These are phyloP conservation scores for Corynespora cassiicola DNA, from an alignment of 2,329 filamentous ascomycete species.

Conservation along the genomic window DNA sequence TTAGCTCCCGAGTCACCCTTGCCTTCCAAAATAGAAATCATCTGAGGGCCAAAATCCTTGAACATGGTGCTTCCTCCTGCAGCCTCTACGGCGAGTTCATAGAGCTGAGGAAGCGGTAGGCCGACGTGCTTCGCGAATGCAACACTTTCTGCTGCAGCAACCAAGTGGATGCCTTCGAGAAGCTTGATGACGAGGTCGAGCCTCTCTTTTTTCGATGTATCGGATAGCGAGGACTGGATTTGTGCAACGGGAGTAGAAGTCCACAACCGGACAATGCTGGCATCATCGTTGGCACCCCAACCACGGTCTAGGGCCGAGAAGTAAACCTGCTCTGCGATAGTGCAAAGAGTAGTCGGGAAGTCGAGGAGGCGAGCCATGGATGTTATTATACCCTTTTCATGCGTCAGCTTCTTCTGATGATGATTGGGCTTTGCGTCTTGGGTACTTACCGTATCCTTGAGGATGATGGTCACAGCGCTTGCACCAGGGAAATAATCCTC, in stretches of 20 bases:
- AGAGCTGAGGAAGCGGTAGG: slow-evolving; percentile 44
- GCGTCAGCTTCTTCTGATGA: slow-evolving; percentile 9
- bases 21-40: slow-evolving; percentile 41
- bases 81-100: slow-evolving; percentile 43
- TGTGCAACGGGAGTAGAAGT: slow-evolving; percentile 45
- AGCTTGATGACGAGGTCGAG: slow-evolving; percentile 45
- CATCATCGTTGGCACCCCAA: slow-evolving; percentile 61
- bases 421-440: not conserved
- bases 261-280: slow-evolving; percentile 63
- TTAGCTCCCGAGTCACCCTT: slow-evolving; percentile 23
- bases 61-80: slow-evolving; percentile 46
- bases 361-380: slow-evolving; percentile 64
- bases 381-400: slow-evolving; percentile 66
- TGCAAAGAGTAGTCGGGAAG: slow-evolving; percentile 68
- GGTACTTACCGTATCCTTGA: slow-evolving; percentile 52
- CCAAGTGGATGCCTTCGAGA: slow-evolving; percentile 42
- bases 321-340: slow-evolving; percentile 70
- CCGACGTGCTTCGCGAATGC: slow-evolving; percentile 45
- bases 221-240: slow-evolving; percentile 29
- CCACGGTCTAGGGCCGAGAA: slow-evolving; percentile 66
- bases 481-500: slow-evolving; percentile 56
- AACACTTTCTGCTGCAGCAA: slow-evolving; percentile 45
- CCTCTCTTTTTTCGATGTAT: slow-evolving; percentile 34
- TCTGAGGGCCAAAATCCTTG: slow-evolving; percentile 35
- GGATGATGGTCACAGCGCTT: slow-evolving; percentile 54